Conservation (phyloP, 257 asterid genomes). For the Penstemon eatonii region DNA sequence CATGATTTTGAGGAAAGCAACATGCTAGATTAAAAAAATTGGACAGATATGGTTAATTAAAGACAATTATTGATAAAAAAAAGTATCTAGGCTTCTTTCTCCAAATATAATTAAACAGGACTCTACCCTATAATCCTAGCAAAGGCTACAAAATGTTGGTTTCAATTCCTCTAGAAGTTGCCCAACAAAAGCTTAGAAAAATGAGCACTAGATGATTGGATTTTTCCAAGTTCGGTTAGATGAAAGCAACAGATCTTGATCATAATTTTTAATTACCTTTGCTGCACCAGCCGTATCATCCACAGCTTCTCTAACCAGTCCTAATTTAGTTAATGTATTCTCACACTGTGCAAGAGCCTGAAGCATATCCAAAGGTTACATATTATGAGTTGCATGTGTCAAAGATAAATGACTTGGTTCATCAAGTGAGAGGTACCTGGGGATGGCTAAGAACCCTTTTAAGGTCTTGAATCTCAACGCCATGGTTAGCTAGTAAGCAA, state of each 20-base stretch:
- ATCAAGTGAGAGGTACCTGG: slow-evolving; percentile 58
- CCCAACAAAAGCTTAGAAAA: neutral
- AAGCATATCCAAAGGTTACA: slow-evolving; percentile 26
- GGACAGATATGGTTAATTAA: slow-evolving; percentile 21
- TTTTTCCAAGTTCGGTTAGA: neutral
- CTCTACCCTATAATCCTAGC: neutral
- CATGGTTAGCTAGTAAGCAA: slow-evolving; percentile 88
- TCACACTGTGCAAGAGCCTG: slow-evolving; percentile 99
- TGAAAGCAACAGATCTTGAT: slow-evolving; percentile 15
- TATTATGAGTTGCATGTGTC: slow-evolving; percentile 17
- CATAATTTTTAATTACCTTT: slow-evolving; percentile 49
- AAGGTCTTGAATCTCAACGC: slow-evolving; percentile 65
- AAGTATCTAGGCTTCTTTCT: neutral
- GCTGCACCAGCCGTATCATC: slow-evolving; percentile 99
- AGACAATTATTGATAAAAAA: neutral
- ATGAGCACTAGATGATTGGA: neutral
- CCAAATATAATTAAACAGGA: slow-evolving; percentile 13
- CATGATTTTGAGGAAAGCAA: slow-evolving; percentile 69
- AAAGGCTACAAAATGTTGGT: slow-evolving; percentile 20
- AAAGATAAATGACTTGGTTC: slow-evolving; percentile 16
- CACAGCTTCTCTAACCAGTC: slow-evolving; percentile 95
- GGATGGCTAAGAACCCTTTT: slow-evolving; percentile 97
- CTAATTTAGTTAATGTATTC: slow-evolving; percentile 78
- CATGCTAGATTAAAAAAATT: slow-evolving; percentile 45
- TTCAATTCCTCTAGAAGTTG: slow-evolving; percentile 4